Conservation (phyloP, 2,329 filamentous ascomycete species). For the Alternaria sp. region DNA sequence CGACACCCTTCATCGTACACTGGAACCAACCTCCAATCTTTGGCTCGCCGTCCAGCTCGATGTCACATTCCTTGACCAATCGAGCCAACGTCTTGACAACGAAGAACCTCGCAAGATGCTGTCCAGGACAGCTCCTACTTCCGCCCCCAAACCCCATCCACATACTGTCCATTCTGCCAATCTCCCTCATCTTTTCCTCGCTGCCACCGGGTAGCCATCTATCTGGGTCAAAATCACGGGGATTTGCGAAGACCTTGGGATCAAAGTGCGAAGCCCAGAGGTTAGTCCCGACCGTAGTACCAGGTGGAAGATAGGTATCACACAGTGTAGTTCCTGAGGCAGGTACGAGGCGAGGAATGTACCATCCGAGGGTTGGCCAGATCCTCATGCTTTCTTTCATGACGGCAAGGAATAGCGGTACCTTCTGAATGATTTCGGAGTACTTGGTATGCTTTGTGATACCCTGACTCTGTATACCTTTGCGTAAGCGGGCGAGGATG, state of each 20-base stretch:
- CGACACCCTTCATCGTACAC: not conserved
- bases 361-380: not conserved
- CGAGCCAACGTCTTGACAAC: not conserved
- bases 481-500: not conserved
- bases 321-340: not conserved
- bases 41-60: not conserved
- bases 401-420: accelerated
- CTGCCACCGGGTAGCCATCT: not conserved
- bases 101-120: not conserved
- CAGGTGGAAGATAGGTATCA: not conserved
- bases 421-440: not conserved
- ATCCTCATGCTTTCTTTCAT: not conserved
- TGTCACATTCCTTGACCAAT: not conserved
- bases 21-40: not conserved
- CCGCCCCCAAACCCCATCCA: not conserved
- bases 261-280: not conserved
- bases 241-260: not conserved
- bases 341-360: not conserved
- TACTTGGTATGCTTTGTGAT: not conserved
- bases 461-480: not conserved
- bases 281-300: not conserved
- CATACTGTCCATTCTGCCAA: not conserved
- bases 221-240: not conserved
- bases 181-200: not conserved
- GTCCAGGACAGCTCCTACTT: not conserved